Base-by-base conservation (phyloP, 1,139 yeast species). In the Nematodospora anomalae region DNA sequence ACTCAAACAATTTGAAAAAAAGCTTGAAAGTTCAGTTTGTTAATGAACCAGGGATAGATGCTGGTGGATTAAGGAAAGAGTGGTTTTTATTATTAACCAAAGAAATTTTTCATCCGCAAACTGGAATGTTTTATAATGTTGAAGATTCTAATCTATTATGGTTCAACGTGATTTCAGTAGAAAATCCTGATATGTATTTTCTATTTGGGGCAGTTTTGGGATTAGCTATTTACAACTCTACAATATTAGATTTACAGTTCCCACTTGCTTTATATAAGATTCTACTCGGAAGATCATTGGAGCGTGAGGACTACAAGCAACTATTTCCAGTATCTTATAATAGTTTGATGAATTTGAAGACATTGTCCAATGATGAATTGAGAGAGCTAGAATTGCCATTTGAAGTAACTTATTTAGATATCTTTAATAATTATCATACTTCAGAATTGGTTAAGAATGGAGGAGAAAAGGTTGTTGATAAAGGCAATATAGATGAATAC, bases 1-100 rank as follows among this genome's bases (percentile, higher is more conserved):
- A 81, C 49, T 77, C 74, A 30, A 59, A 61, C 9, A 88, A 86
- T 49, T 66, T 90, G 43, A 81, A 83, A 52, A 90, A 89, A 54
- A 76, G 88, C 3, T 60, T 90, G 20, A 71, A 79, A 45, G 83
- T 92, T 9, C 90, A 85, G 50, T 92, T 92, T 57, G 59, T 83
- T 3, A 81, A 81, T 37, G 97, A 92, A 52, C 94, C 92, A 0
- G 97, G 97, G 0, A 74, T 90, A 15, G 98, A 92, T 64, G 97
- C 89, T 0, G 98, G 97, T 1, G 98, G 98, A 0, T 67, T 90
- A 42, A 78, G 82, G 47, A 90, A 89, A 54, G 97, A 92, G 53
- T 92, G 97, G 97, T 90, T 92, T 57, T 65, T 80, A 34, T 58
- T 89, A 22, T 62, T 92, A 28, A 80, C 86, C 1, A 75, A 77